Conservation (phyloP, 352 stramenopile species). For the Phytophthora brassicae region DNA sequence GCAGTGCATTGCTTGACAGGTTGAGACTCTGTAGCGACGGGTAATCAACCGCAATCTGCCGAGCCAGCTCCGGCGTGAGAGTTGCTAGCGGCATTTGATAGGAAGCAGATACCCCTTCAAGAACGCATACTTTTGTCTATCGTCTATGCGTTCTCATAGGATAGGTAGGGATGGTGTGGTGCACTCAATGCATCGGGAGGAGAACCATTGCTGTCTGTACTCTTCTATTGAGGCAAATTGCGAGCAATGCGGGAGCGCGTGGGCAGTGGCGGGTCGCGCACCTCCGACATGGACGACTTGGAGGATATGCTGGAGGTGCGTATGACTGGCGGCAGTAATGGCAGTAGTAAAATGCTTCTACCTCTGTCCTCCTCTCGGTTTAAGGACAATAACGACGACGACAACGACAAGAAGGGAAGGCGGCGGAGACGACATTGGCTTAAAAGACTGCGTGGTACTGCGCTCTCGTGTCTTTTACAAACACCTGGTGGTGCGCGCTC, state of each 20-base stretch:
- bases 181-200: too few relatives aligned
- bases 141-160: too few relatives aligned
- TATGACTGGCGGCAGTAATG: constrained; percentile 7
- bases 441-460: constrained; percentile 1
- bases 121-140: too few relatives aligned
- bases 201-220: too few relatives aligned
- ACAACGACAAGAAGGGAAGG: constrained; percentile 37
- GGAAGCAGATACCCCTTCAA: too few relatives aligned
- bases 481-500: neutral
- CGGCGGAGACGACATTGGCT: constrained; percentile 9
- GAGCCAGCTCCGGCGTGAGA: constrained; percentile 64
- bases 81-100: constrained; percentile 47
- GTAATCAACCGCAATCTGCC: constrained; percentile 61
- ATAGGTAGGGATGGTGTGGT: too few relatives aligned
- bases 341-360: constrained; percentile 31
- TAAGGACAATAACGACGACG: constrained; percentile 18
- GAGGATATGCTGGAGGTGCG: constrained; percentile 20
- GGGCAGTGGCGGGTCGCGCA: constrained; percentile 21
- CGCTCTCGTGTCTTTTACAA: constrained; percentile 13
- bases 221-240: too few relatives aligned
- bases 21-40: constrained; percentile 66
- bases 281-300: constrained; percentile 24
- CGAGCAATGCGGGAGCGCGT: constrained; percentile 29
- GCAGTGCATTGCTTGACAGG: constrained; percentile 59
- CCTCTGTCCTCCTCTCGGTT: constrained; percentile 21